Conservation (phyloP, 192 early-diverging fungal species). For the Thamnidium elegans region DNA sequence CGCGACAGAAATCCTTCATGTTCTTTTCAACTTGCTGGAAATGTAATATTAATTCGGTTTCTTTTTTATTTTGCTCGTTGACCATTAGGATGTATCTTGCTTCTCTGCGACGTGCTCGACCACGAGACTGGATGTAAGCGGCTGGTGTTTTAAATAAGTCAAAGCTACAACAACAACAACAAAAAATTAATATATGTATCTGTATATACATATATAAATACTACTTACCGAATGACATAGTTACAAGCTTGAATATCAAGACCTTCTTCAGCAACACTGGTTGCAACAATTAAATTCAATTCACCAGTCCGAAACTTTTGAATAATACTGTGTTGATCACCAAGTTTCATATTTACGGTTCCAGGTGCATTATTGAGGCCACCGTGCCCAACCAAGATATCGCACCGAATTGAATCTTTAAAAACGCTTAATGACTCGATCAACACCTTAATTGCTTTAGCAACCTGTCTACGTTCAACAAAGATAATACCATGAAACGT, state of each 20-base stretch:
- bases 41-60: constrained; percentile 32
- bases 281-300: constrained; percentile 81
- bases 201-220: neutral
- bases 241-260: constrained; percentile 92
- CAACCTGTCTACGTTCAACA: constrained; percentile 68
- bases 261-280: constrained; percentile 93
- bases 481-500: constrained; percentile 89
- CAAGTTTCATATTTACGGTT: constrained; percentile 44
- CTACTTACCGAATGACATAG: constrained; percentile 66
- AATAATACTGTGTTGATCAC: constrained; percentile 61
- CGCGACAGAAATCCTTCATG: constrained; percentile 59
- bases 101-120: constrained; percentile 71
- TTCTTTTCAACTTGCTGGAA: constrained; percentile 47
- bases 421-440: constrained; percentile 58
- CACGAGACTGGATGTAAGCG: constrained; percentile 85
- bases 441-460: constrained; percentile 49
- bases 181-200: neutral
- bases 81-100: constrained; percentile 80
- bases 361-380: constrained; percentile 21
- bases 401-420: constrained; percentile 37
- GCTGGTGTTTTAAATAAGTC: constrained; percentile 69
- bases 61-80: constrained; percentile 38
- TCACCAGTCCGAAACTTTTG: constrained; percentile 58
- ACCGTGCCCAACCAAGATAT: constrained; percentile 59
- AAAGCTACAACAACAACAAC: constrained; percentile 61